These are phyloP conservation scores for Beta lomatogona DNA, from an alignment of 179 eudicot genomes.

Conservation along the genomic window DNA sequence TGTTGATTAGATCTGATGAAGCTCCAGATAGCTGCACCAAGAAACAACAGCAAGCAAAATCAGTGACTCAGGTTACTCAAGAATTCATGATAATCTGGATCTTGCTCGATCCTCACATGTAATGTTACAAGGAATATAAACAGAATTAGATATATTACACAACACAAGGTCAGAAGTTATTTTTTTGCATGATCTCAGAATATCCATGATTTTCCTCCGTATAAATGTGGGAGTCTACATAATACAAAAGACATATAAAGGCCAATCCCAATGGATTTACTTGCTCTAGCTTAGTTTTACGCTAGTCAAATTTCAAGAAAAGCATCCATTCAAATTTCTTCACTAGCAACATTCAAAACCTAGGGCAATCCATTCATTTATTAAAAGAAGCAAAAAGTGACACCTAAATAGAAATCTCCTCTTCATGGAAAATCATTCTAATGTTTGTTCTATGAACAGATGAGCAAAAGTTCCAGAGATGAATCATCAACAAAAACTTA, in stretches of 20 bases:
- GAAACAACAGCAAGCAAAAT: neutral
- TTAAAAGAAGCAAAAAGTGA: too few relatives aligned
- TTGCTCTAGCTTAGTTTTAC: neutral
- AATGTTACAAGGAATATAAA: neutral
- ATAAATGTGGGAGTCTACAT: neutral
- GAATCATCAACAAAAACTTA: too few relatives aligned
- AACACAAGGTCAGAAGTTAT: neutral
- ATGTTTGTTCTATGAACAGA: too few relatives aligned
- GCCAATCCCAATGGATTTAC: neutral
- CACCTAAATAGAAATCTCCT: neutral
- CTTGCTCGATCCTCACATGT: neutral
- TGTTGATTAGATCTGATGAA: conserved; percentile 66
- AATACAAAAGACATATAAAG: neutral
- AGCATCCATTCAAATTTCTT: neutral
- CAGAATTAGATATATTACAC: neutral
- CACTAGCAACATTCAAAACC: neutral
- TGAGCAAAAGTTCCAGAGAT: too few relatives aligned
- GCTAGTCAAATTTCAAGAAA: neutral
- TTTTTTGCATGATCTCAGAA: neutral
- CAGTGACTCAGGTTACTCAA: neutral
- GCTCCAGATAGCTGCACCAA: conserved; percentile 61
- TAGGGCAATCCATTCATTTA: too few relatives aligned
- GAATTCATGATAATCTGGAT: neutral
- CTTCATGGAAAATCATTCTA: neutral
- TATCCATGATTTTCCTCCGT: neutral